These are phyloP conservation scores for Isoetes engelmannii DNA, from an alignment of 83 land plant genomes.

Conservation along the genomic window DNA sequence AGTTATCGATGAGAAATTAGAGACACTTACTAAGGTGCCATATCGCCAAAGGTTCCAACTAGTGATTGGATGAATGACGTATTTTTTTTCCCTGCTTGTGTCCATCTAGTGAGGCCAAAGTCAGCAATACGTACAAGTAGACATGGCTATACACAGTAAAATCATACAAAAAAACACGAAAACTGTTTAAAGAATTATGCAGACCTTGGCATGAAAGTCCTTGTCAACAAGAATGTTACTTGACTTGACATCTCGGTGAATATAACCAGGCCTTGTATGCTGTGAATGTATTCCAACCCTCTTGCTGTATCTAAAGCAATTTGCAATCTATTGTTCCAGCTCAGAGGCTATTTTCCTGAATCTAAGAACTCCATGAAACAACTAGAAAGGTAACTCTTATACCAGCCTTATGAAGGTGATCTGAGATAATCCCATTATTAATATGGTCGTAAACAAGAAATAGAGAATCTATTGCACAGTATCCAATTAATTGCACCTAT, in stretches of 20 bases:
- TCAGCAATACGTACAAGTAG: conserved; percentile 44
- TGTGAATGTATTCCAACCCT: conserved; percentile 92
- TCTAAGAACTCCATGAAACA: too few species aligned
- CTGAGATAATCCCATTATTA: conserved; percentile 79
- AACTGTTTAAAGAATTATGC: too few species aligned
- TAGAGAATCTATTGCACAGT: conserved; percentile 61
- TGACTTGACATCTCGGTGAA: conserved; percentile 91
- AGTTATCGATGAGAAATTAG: background rate
- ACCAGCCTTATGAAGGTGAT: conserved; percentile 55
- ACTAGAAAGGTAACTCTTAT: too few species aligned
- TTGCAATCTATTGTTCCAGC: conserved; percentile 76
- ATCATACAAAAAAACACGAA: too few species aligned
- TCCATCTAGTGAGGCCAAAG: conserved; percentile 62
- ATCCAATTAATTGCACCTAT: conserved; percentile 86
- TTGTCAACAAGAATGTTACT: conserved; percentile 82
- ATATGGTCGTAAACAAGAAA: conserved; percentile 85
- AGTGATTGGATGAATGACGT: conserved; percentile 34
- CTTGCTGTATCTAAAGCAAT: conserved; percentile 92
- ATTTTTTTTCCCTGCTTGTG: conserved; percentile 34
- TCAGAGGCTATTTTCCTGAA: conserved; percentile 48
- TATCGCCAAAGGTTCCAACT: conserved; percentile 82
- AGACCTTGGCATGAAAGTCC: conserved; percentile 60
- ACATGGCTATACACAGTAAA: background rate
- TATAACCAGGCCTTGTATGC: conserved; percentile 86
- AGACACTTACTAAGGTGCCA: conserved; percentile 74